Base-by-base conservation (phyloP, 2,329 filamentous ascomycete genomes). In the Elsinoe australis region DNA sequence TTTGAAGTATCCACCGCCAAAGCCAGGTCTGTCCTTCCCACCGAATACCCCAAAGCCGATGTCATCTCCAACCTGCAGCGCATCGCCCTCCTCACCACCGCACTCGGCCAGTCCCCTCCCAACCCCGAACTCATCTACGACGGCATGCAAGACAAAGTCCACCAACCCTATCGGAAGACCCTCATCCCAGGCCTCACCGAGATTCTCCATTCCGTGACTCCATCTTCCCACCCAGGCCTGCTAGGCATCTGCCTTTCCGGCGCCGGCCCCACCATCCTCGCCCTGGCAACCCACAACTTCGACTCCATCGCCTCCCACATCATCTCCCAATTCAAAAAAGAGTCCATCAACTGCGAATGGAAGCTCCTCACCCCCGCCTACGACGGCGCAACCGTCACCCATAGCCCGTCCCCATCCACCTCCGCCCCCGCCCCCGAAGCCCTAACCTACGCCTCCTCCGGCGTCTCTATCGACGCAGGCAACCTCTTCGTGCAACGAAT, bases 131-230 rank as follows among this genome's bases (percentile, higher is more conserved):
- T 94, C 67, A 98, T 98, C 64, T 94, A 94, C 71, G 81, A 94
- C 39, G 90, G 89, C 38, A 98, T 98, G 92, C 92, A 96, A 70
- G 92, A 98, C 72, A 94, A 89, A 69, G 80, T 98, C 52, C 92
- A 98, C 70, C 92, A 98, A 68, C 92, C 88, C 34, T 96, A 98
- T 71, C 83, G 92, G 47, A 83, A 92, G 68, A 83, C 78, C 2
- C 78, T 98, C 53, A 94, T 98, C 57, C 92, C 92, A 1, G 92
- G 90, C 0, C 75, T 98, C 50, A 84, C 85, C 12, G 85, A 95
- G 63, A 90, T 98, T 47, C 80, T 98, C 46, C 80, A 87, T 64
- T 90, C 84, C 52, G 89, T 96, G 72, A 95, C 86, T 8, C 92
- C 90, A 21, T 78, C 79, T 61, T 84, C 84, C 4, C 87, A 95